A percentile compares a stretch with the other conserved stretches of the same genome.
phyloP scores from a whole-genome alignment of 1,284 basidiomycete species.

The Naganishia albida region DNA sequence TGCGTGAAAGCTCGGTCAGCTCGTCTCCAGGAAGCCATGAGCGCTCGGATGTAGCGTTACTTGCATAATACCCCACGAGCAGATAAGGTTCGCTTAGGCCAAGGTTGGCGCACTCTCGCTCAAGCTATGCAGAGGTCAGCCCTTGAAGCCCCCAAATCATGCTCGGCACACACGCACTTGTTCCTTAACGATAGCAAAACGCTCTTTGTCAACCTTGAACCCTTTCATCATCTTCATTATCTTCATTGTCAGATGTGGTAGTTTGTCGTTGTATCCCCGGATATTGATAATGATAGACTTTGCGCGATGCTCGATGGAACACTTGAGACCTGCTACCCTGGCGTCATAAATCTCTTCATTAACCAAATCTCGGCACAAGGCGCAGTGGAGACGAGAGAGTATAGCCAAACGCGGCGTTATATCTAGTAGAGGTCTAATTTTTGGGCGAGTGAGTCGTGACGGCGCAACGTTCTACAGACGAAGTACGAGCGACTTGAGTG shows the following conservation, averaged over 20 bases:
- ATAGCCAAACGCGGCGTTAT: conserved; percentile 50
- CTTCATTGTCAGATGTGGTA: conserved; percentile 72
- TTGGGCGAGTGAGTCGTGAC: too few species aligned
- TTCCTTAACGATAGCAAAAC: conserved; percentile 83
- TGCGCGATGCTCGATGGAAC: conserved; percentile 67
- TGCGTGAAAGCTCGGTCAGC: conserved; percentile 72
- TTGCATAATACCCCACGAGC: conserved; percentile 75
- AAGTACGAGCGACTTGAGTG: conserved; percentile 44
- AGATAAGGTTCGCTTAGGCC: conserved; percentile 79
- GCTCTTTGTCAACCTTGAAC: conserved; percentile 68
- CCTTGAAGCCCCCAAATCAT: not conserved
- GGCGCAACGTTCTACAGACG: too few species aligned
- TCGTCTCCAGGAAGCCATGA: conserved; percentile 81
- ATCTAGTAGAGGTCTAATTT: conserved; percentile 47
- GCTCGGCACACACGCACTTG: conserved; percentile 50
- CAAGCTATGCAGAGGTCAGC: conserved; percentile 57
- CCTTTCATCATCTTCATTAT: conserved; percentile 73
- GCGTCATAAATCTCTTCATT: conserved; percentile 91
- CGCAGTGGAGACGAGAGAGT: conserved; percentile 64
- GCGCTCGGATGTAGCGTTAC: conserved; percentile 69
- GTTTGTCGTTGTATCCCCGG: conserved; percentile 92
- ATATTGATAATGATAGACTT: conserved; percentile 72
- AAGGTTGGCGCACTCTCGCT: conserved; percentile 81
- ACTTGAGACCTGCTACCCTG: conserved; percentile 82
- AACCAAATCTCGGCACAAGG: conserved; percentile 84